phyloP scores from a whole-genome alignment of 768 basidiomycete species.

The Cubamyces lactineus region DNA sequence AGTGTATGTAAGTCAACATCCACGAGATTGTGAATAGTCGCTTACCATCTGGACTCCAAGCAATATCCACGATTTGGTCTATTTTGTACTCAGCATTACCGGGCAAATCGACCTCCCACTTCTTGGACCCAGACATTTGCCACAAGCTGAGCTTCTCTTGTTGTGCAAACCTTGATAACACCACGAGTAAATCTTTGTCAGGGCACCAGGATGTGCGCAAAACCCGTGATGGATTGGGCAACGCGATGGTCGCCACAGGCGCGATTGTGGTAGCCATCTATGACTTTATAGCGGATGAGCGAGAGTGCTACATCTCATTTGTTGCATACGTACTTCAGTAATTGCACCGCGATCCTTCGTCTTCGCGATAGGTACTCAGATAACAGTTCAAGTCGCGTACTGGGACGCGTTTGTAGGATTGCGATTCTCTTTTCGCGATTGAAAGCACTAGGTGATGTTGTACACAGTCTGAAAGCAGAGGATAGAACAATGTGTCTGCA shows the following conservation, averaged over 20 bases:
- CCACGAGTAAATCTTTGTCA: conserved; percentile 78
- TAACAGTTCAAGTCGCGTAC: neutral
- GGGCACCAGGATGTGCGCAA: conserved; percentile 75
- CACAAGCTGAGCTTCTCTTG: conserved; percentile 75
- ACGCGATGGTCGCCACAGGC: conserved; percentile 56
- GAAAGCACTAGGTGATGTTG: neutral
- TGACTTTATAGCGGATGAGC: conserved; percentile 3
- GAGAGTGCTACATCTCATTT: no score
- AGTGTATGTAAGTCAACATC: conserved; percentile 8
- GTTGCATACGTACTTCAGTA: neutral
- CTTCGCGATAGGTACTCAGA: no score
- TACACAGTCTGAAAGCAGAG: neutral
- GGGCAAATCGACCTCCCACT: conserved; percentile 69
- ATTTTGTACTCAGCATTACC: conserved; percentile 26
- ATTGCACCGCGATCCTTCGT: no score
- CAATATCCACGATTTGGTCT: conserved; percentile 59
- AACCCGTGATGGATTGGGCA: conserved; percentile 62
- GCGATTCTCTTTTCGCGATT: neutral
- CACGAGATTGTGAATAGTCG: conserved; percentile 12
- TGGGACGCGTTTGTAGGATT: neutral
- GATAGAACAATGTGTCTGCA: conserved; percentile 3
- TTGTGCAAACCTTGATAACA: conserved; percentile 68
- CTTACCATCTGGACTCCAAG: conserved; percentile 85
- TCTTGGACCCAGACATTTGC: conserved; percentile 79
- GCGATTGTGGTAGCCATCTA: conserved; percentile 44